phyloP scores from a whole-genome alignment of 257 asterid genomes.

The Nicotiana obtusifolia region DNA sequence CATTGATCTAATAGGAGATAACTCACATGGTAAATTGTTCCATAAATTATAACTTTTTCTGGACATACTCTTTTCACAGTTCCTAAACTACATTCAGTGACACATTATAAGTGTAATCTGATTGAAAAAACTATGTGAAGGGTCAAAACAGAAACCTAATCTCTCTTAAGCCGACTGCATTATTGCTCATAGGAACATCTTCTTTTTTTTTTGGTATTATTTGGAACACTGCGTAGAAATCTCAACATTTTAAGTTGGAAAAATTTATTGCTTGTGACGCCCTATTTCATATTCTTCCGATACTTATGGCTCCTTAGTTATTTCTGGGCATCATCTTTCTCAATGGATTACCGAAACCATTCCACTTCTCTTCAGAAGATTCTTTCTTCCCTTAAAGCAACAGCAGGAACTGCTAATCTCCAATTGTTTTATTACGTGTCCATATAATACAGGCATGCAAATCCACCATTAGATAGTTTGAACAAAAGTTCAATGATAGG shows the following conservation, averaged over 20 bases:
- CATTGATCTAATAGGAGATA: not conserved
- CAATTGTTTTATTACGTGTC: not conserved
- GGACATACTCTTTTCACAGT: not conserved
- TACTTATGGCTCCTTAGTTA: not conserved
- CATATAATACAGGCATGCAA: not conserved
- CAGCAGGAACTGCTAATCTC: not conserved
- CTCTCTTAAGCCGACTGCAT: conserved; percentile 7
- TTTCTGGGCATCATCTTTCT: not conserved
- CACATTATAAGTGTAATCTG: not conserved
- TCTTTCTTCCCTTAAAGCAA: not conserved
- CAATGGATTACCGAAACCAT: not conserved
- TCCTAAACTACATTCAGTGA: not conserved
- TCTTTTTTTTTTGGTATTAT: not conserved
- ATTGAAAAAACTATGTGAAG: not conserved
- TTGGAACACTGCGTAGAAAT: not conserved
- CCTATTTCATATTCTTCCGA: not conserved
- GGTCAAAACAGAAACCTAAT: not conserved
- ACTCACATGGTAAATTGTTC: not conserved
- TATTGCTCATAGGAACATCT: not conserved
- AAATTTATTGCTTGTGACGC: not conserved
- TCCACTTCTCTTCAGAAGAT: conserved; percentile 1
- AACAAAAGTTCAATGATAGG: not conserved
- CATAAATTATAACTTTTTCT: not conserved
- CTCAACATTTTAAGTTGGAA: not conserved
- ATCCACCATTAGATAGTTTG: not conserved